phyloP scores from a whole-genome alignment of 2,329 filamentous ascomycete species.

The Pseudocercospora musae region DNA sequence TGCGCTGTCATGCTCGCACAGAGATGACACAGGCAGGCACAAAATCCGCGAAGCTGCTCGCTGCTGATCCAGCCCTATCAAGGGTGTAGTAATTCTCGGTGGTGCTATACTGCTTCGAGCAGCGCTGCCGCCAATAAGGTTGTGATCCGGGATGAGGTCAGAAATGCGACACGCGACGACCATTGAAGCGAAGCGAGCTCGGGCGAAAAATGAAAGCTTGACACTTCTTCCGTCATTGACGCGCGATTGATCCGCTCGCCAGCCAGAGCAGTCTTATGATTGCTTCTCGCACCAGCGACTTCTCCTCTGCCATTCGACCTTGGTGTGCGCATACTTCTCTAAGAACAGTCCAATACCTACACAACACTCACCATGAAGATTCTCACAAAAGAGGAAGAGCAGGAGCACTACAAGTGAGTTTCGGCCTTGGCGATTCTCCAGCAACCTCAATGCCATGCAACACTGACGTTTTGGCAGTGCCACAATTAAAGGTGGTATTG shows the following conservation, averaged over 20 bases:
- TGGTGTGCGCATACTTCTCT: not conserved
- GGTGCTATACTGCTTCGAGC: not conserved
- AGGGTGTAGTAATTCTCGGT: not conserved
- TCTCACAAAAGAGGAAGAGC: slow-evolving; percentile 88
- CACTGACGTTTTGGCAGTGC: slow-evolving; percentile 43
- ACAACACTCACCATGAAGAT: slow-evolving; percentile 70
- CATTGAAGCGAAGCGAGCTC: no score
- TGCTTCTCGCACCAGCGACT: no score
- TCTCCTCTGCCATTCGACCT: not conserved
- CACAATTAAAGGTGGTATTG: slow-evolving; percentile 74
- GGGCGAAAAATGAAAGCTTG: no score
- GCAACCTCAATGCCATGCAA: not conserved
- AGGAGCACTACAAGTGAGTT: slow-evolving; percentile 71
- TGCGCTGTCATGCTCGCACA: slow-evolving; percentile 8
- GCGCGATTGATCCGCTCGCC: not conserved
- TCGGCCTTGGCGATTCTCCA: slow-evolving; percentile 1
- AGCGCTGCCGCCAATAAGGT: not conserved
- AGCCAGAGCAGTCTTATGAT: not conserved
- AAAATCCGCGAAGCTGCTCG: not conserved
- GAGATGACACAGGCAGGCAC: not conserved
- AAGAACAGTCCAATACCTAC: not conserved
- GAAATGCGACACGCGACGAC: not conserved
- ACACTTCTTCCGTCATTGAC: not conserved
- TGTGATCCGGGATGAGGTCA: not conserved
- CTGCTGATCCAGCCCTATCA: not conserved